These are phyloP conservation scores for Beauveria caledonica DNA, from an alignment of 2,329 filamentous ascomycete genomes.

Conservation along the genomic window DNA sequence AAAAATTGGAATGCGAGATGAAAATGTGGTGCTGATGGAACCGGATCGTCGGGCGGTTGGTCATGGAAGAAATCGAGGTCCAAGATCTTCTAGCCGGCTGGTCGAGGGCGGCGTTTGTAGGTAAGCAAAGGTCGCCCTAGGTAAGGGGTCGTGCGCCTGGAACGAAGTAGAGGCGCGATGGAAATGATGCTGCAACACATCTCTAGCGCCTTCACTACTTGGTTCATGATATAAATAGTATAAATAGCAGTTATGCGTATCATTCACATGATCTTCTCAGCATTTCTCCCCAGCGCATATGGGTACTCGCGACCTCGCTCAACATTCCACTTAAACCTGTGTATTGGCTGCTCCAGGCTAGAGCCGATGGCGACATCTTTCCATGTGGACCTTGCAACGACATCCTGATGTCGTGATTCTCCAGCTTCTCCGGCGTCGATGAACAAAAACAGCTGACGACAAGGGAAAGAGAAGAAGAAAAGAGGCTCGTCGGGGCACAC, in stretches of 20 bases:
- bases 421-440: not conserved
- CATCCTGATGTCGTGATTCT: conserved; percentile 10
- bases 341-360: conserved; percentile 7
- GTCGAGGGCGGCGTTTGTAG: too few species aligned
- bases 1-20: not conserved
- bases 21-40: not conserved
- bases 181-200: too few species aligned
- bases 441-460: not conserved
- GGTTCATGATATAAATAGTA: too few species aligned
- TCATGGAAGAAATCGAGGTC: not conserved
- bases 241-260: too few species aligned
- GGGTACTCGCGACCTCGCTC: too few species aligned
- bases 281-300: too few species aligned
- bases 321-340: not conserved
- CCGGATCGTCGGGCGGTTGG: not conserved
- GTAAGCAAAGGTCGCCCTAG: too few species aligned
- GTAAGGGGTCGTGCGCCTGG: too few species aligned
- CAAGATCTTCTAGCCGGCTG: too few species aligned
- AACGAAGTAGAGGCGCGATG: too few species aligned
- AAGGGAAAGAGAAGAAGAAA: not conserved
- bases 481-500: not conserved
- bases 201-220: too few species aligned
- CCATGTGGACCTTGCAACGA: conserved; percentile 7
- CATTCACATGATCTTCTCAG: too few species aligned
- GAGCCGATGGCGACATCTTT: conserved; percentile 10